Evolutionary conservation across 1,139 yeast species (phyloP), one percentile per base, ranked within the genome.

Genomic region (Pichia sp.): DNA sequence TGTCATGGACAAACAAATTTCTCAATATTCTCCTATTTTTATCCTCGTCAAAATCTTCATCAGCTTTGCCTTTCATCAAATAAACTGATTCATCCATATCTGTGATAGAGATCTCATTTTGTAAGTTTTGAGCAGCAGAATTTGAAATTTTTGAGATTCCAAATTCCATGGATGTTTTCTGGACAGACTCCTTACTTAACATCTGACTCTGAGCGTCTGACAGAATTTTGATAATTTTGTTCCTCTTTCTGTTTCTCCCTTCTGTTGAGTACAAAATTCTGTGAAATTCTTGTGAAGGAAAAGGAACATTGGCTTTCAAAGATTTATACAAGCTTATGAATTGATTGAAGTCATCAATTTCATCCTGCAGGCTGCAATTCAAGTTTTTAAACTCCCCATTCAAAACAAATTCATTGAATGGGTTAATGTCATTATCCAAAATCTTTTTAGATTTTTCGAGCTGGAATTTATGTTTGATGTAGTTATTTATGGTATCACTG

Each of bases 21-120:
- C 92, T 75, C 33, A 88, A 71, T 0, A 89, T 86, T 64, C 85
- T 85, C 54, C 95, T 72, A 66, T 88, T 87, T 61, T 81, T 83
- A 64, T 87, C 95, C 58, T 84, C 89, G 55, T 76, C 76, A 3
- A 71, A 71, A 10, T 79, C 67, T 10, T 79, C 57, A 55, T 80
- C 84, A 61, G 75, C 77, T 1, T 71, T 69, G 10, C 30, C 43
- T 12, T 36, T 36, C 16, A 14, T 12, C 7, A 1, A 24, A 14
- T 17, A 34, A 33, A n/a, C 8, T 16, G 16, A 46, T 46, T 31
- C 36, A n/a, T 36, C 40, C 16, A 36, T 12, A 36, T 36, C 16
- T 55, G 67, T 65, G 60, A 52, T 56, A 9, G 46, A 36, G 24
- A 41, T 54, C 8, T 49, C 46, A 12, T 52, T 48, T 10, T 51